A percentile compares a stretch with the other conserved stretches of the same genome.
Conservation (phyloP, 805 yeast genomes). For the Suhomyces canberraensis region DNA sequence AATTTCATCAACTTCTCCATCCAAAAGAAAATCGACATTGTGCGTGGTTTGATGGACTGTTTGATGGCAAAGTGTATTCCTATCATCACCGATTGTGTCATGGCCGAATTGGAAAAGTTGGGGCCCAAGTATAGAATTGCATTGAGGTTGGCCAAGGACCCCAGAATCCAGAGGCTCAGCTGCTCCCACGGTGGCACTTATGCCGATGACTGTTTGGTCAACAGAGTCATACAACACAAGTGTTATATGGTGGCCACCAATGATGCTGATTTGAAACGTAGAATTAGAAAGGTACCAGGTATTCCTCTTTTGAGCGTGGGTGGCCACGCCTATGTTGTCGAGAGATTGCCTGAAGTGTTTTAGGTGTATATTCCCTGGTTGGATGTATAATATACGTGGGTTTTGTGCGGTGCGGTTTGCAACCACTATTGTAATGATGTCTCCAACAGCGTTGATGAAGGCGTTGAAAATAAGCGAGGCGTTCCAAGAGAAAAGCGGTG, state of each 20-base stretch:
- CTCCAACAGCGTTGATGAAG: no score
- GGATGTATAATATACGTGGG: background rate
- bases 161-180: conserved; percentile 79
- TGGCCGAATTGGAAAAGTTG: conserved; percentile 95
- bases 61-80: conserved; percentile 94
- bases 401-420: background rate
- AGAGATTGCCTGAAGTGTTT: conserved; percentile 92
- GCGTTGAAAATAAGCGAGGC: no score
- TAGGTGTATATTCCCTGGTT: conserved; percentile 19
- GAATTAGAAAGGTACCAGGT: conserved; percentile 95
- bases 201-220: conserved; percentile 96
- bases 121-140: conserved; percentile 96
- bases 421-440: background rate
- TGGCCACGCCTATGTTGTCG: conserved; percentile 85
- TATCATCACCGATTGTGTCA: conserved; percentile 92
- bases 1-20: conserved; percentile 95
- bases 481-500: no score
- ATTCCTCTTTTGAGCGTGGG: conserved; percentile 97
- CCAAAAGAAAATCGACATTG: conserved; percentile 90
- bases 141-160: conserved; percentile 86
- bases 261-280: conserved; percentile 93
- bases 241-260: conserved; percentile 97
- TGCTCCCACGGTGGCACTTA: conserved; percentile 95
- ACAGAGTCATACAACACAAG: conserved; percentile 91
- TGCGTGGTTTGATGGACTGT: conserved; percentile 97